Percentiles rank a stretch among this genome's conserved stretches.
phyloP scores from a whole-genome alignment of 768 basidiomycete genomes.

The Suillus subalutaceus region DNA sequence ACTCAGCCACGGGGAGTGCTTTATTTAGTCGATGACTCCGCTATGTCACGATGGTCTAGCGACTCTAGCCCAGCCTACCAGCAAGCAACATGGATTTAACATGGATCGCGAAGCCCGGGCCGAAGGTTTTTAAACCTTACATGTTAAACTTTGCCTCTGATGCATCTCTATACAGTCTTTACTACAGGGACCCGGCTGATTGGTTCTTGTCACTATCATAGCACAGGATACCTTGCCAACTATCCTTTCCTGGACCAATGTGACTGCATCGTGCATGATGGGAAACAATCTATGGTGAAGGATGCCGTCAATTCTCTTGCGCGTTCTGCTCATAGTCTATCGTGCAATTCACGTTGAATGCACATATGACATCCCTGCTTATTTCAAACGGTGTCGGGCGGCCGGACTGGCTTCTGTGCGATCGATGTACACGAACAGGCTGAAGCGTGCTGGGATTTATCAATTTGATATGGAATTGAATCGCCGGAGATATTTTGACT shows the following conservation, averaged over 20 bases:
- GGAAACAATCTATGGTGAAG: too few relatives aligned
- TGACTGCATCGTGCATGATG: background rate
- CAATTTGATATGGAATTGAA: background rate
- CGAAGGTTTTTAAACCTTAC: slow-evolving; percentile 1
- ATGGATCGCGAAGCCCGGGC: background rate
- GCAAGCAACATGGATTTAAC: too few relatives aligned
- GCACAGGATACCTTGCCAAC: background rate
- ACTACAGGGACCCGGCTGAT: background rate
- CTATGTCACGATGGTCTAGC: background rate
- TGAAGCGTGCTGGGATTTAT: background rate
- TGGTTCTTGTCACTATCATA: background rate
- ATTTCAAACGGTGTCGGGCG: too few relatives aligned
- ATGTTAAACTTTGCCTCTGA: slow-evolving; percentile 1
- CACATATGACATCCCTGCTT: background rate
- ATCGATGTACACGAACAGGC: background rate
- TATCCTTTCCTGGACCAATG: background rate
- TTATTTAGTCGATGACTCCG: background rate
- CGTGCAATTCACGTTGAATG: background rate
- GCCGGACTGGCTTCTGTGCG: background rate
- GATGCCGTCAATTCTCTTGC: background rate
- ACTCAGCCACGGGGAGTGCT: background rate
- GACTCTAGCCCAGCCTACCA: background rate
- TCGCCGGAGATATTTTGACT: background rate
- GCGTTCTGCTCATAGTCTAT: background rate
- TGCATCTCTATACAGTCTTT: background rate